Evolutionary conservation across 1,139 yeast species (phyloP), one percentile per base, ranked within the genome.

Genomic region (Kluyveromyces sp.): DNA sequence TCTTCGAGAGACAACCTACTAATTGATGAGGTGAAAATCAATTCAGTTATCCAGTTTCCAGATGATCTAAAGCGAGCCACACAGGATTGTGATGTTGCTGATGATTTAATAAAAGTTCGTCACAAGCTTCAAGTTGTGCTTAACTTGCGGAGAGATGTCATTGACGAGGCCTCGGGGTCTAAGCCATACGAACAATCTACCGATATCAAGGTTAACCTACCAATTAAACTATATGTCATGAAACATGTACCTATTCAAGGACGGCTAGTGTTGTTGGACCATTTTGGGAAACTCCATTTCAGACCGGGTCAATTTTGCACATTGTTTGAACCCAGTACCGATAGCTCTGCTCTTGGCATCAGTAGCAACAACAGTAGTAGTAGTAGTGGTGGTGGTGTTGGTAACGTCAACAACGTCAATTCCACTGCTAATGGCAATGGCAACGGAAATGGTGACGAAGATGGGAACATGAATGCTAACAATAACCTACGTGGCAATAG

Each of bases 221-320:
- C 92, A 0, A 69, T 83, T 2, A 66, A 69, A 30, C 61, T 83
- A 2, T 83, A 77, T 57, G 65, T 80, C 4, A 77, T 81, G 48
- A 77, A 84, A 3, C 71, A 70, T 26, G 80, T 81, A 3, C 69
- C 69, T 36, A 73, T 78, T 39, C 61, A 69, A 31, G 85, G 83
- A 0, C 65, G 77, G 39, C 75, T 71, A 48, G 77, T 72, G 45
- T 71, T 74, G 32, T 62, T 79, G 30, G 84, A 80, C 50, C 67
- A 70, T 28, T 61, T 65, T 34, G 76, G 77, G 8, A 72, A 70
- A 52, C 75, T 79, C 3, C 70, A 74, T 42, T 75, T 80, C 56
- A 65, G 73, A 33, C 61, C 72, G 10, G 62, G 60, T 3, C 59
- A 61, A 32, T 47, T 55, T 21, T 59, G 53, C 1, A 49, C 53